Evolutionary conservation across 2,329 filamentous ascomycete species (phyloP).

Genomic region (Fusarium paranaense): DNA sequence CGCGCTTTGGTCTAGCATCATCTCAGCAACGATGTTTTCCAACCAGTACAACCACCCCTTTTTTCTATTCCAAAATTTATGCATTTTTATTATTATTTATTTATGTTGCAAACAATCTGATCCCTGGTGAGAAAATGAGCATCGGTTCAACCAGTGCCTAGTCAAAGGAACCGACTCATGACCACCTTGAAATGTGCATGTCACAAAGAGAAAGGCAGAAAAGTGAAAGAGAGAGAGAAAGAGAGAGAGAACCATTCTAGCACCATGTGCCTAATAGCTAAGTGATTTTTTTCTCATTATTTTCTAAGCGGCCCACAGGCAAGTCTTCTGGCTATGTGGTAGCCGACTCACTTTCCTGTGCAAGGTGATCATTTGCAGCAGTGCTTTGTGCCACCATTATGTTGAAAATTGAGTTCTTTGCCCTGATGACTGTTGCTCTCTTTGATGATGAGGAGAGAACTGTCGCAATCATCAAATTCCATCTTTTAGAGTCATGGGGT

Average conservation of each 20-base stretch:
- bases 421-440: background rate
- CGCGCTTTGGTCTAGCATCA: background rate
- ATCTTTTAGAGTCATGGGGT: background rate
- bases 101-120: too few relatives aligned
- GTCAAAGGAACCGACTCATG: too few relatives aligned
- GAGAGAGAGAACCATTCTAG: background rate
- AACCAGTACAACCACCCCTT: background rate
- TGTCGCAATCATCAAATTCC: background rate
- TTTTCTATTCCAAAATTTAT: background rate
- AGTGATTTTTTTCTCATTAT: background rate
- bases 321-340: background rate
- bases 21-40: background rate
- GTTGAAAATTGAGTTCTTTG: background rate
- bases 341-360: background rate
- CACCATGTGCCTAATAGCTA: background rate
- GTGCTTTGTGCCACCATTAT: background rate
- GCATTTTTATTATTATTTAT: background rate
- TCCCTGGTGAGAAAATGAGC: too few relatives aligned
- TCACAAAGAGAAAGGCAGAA: too few relatives aligned
- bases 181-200: too few relatives aligned
- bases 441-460: background rate
- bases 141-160: too few relatives aligned
- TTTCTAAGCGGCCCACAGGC: background rate
- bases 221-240: background rate
- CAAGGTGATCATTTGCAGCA: too few relatives aligned